A percentile compares a stretch with the other conserved stretches of the same genome.
phyloP scores from a whole-genome alignment of 176 grass and related monocot genomes.

The Pharus latifolius region DNA sequence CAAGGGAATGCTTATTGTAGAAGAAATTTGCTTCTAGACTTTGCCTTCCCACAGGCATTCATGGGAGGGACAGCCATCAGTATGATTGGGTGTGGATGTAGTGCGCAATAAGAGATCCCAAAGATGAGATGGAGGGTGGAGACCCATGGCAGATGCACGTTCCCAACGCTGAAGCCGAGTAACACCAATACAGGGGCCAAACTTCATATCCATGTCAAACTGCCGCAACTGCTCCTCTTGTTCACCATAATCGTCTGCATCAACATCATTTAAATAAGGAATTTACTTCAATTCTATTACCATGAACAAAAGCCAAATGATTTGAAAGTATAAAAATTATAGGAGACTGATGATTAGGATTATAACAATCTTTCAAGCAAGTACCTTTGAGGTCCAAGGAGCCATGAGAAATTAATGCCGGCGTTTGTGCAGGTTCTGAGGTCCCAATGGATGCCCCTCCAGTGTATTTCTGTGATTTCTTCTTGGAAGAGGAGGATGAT shows the following conservation, averaged over 20 bases:
- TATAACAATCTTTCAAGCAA: neutral
- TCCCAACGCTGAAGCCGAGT: slow-evolving; percentile 51
- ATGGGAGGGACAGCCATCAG: neutral
- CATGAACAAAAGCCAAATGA: neutral
- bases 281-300: too few species aligned
- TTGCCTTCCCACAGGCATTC: slow-evolving; percentile 65
- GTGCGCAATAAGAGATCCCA: neutral
- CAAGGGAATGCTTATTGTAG: neutral
- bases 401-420: slow-evolving; percentile 33
- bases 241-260: slow-evolving; percentile 30
- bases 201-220: slow-evolving; percentile 57
- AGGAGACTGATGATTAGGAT: neutral
- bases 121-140: slow-evolving; percentile 39
- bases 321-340: neutral
- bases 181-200: slow-evolving; percentile 48
- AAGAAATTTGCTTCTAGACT: slow-evolving; percentile 15
- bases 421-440: slow-evolving; percentile 14
- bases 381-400: slow-evolving; percentile 26
- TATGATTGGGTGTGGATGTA: neutral
- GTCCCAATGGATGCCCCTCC: slow-evolving; percentile 21
- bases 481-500: slow-evolving; percentile 22
- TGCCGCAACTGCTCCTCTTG: slow-evolving; percentile 44
- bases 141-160: slow-evolving; percentile 56
- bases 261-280: too few species aligned
- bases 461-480: slow-evolving; percentile 29